Percentiles rank a stretch among this genome's conserved stretches.
phyloP scores from a whole-genome alignment of 2,329 filamentous ascomycete genomes.

The Whalleya microplaca region DNA sequence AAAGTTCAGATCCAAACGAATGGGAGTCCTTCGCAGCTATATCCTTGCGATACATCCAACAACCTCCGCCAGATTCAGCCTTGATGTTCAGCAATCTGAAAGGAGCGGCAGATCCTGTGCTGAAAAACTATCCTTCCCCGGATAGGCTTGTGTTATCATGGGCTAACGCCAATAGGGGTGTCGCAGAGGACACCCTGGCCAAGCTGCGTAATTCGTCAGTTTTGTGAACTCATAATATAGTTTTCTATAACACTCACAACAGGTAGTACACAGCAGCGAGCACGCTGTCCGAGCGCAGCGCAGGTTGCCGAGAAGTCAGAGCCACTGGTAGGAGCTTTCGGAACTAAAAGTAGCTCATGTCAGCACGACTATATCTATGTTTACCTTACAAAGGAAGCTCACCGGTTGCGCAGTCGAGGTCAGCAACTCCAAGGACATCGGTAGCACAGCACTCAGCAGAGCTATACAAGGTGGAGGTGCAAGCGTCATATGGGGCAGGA shows the following conservation, averaged over 20 bases:
- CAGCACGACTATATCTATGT: constrained; percentile 1
- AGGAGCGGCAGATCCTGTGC: background rate
- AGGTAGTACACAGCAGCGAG: constrained; percentile 56
- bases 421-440: constrained; percentile 53
- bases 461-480: constrained; percentile 44
- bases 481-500: constrained; percentile 41
- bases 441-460: constrained; percentile 63
- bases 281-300: constrained; percentile 46
- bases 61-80: background rate
- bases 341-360: constrained; percentile 30
- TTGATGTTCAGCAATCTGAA: background rate
- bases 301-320: constrained; percentile 50
- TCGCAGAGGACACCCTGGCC: constrained; percentile 40
- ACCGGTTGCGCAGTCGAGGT: constrained; percentile 53
- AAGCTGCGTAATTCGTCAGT: constrained; percentile 25
- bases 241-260: constrained; percentile 37
- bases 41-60: constrained; percentile 1
- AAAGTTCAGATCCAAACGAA: constrained; percentile 8
- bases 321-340: constrained; percentile 41
- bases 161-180: constrained; percentile 33
- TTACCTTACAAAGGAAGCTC: constrained; percentile 7
- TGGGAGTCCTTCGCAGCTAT: constrained; percentile 14
- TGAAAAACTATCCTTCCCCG: constrained; percentile 1
- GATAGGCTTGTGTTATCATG: background rate
- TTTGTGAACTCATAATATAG: background rate